Evolutionary conservation across 805 yeast genomes (phyloP), one percentile per base, ranked within the genome.

Genomic region (Wickerhamomyces kurtzmanii): DNA sequence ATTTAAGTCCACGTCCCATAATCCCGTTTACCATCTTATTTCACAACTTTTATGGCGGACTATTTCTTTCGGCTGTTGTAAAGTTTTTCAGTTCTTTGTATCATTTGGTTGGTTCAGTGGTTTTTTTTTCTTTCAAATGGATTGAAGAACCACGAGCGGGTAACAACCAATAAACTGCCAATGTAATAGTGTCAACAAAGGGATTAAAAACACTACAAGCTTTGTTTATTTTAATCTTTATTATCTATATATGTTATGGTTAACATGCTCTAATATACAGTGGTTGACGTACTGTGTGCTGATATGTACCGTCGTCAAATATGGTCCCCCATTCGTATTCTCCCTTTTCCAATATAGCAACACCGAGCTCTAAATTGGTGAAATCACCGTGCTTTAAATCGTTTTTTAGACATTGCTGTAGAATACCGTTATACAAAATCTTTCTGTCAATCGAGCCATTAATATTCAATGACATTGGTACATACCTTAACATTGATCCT

Each of bases 261-360:
- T 15, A 33, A 12, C 21, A 29, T 19, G 51, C 54, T 16, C 39
- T 39, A n/a, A 51, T 37, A 25, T 51, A 53, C 22, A 60, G 33
- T 24, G 63, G 66, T 17, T 47, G 56, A 20, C 65, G 43, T 28
- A 58, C 59, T 4, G 57, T 38, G 31, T 58, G 55, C 30, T 61
- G 65, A 13, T 35, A 48, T 1, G 39, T 52, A 32, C 53, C 36
- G 31, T 65, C 70, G 30, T 75, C 81, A 37, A 74, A 59, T 10
- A 73, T 50, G 0, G 69, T 67, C 1, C 87, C 84, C 79, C 94
- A 77, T 47, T 83, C 91, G 46, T 77, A 86, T 26, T 71, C 77
- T 2, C 96, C 97, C 24, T 65, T 64, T 30, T 81, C 87, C 21
- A 87, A 55, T 5, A 84, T 68, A 12, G 77, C 65, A 27, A 77